Conservation (phyloP, 768 basidiomycete genomes). For the Leccinum rimulosum region DNA sequence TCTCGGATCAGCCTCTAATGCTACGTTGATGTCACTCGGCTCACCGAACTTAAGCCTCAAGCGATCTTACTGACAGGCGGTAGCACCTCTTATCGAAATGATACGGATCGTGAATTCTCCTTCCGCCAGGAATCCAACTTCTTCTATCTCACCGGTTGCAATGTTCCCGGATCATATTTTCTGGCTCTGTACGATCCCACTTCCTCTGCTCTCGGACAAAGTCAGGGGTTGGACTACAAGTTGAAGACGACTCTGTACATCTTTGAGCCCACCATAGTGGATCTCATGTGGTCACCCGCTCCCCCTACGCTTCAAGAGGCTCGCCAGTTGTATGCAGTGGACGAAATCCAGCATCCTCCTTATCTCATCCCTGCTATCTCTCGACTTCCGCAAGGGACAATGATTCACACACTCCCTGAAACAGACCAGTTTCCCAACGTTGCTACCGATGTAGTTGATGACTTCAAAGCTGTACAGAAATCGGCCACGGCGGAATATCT, state of each 20-base stretch:
- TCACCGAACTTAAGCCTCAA: slow-evolving; percentile 51
- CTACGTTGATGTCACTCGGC: background rate
- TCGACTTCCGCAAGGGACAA: slow-evolving; percentile 47
- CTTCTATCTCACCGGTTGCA: slow-evolving; percentile 81
- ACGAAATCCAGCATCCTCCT: slow-evolving; percentile 51
- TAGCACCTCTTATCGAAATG: slow-evolving; percentile 62
- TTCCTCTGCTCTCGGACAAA: slow-evolving; percentile 11
- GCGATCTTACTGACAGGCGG: slow-evolving; percentile 67
- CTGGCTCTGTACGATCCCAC: slow-evolving; percentile 55
- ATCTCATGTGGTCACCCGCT: slow-evolving; percentile 87
- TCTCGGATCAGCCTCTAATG: background rate
- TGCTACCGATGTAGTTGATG: slow-evolving; percentile 3
- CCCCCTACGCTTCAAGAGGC: slow-evolving; percentile 67
- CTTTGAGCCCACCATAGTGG: slow-evolving; percentile 66
- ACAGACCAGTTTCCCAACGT: slow-evolving; percentile 24
- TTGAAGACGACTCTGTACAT: slow-evolving; percentile 69
- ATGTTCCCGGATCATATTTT: slow-evolving; percentile 67
- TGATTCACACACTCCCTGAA: slow-evolving; percentile 64
- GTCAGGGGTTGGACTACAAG: slow-evolving; percentile 34
- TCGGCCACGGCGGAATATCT: slow-evolving; percentile 44
- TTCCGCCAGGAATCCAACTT: slow-evolving; percentile 86
- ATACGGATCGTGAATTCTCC: slow-evolving; percentile 79
- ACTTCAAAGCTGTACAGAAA: slow-evolving; percentile 7
- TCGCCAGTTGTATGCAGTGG: slow-evolving; percentile 53
- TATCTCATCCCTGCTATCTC: slow-evolving; percentile 46